Evolutionary conservation across 2,329 filamentous ascomycete genomes (phyloP).

Genomic region (Aspergillus arachidicola): DNA sequence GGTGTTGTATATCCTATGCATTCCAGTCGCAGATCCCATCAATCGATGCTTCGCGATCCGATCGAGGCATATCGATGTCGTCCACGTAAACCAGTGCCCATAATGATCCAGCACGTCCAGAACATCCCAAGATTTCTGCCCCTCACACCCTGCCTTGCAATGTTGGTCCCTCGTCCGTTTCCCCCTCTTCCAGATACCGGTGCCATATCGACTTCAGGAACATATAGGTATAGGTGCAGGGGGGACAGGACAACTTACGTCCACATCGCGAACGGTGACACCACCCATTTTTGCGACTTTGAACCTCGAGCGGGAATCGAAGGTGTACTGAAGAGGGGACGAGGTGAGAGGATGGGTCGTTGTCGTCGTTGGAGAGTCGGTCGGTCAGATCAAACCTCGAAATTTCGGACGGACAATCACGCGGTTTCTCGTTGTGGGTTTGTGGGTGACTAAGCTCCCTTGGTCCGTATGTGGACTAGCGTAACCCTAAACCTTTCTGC

Average conservation of each 20-base stretch:
- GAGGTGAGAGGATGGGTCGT: conserved; percentile 40
- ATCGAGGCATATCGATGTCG: not conserved
- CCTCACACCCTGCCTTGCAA: not conserved
- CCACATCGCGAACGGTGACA: conserved; percentile 69
- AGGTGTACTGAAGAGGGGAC: conserved; percentile 32
- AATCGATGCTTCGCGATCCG: conserved; percentile 4
- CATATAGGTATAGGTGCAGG: conserved; percentile 17
- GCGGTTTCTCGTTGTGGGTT: conserved; percentile 35
- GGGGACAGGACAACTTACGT: conserved; percentile 50
- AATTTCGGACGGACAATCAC: conserved; percentile 41
- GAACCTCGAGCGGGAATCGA: conserved; percentile 27
- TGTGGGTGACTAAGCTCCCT: conserved; percentile 38
- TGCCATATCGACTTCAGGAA: conserved; percentile 16
- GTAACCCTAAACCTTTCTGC: conserved; percentile 37
- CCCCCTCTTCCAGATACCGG: conserved; percentile 12
- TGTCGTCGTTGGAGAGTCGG: conserved; percentile 42
- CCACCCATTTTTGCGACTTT: conserved; percentile 64
- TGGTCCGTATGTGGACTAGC: conserved; percentile 46
- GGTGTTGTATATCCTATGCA: not conserved
- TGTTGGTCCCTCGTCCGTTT: not conserved
- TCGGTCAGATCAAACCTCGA: conserved; percentile 31
- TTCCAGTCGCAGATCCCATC: conserved; percentile 2
- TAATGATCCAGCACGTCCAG: not conserved
- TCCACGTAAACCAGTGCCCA: not conserved
- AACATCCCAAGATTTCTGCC: not conserved